These are phyloP conservation scores for Protomyces gravidus DNA, from an alignment of 1,139 yeast genomes.

Conservation along the genomic window DNA sequence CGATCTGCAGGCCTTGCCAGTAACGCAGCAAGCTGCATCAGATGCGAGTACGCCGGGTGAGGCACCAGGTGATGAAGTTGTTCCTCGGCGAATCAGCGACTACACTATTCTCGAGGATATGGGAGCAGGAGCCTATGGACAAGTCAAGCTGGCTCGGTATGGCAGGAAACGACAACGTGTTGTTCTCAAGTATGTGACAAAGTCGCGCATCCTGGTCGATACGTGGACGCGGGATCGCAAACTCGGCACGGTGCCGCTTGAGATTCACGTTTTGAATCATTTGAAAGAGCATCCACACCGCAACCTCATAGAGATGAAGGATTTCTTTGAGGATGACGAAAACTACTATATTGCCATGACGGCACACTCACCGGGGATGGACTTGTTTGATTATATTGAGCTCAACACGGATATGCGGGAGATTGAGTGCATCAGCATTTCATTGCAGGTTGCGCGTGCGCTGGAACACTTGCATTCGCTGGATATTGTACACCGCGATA, in stretches of 20 bases:
- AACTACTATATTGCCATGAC: slow-evolving; percentile 88
- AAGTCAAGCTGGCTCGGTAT: slow-evolving; percentile 75
- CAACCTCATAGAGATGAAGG: slow-evolving; percentile 75
- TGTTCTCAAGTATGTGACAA: slow-evolving; percentile 82
- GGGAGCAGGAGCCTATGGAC: slow-evolving; percentile 97
- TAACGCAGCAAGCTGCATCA: slow-evolving; percentile 1
- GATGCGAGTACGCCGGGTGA: slow-evolving; percentile 11
- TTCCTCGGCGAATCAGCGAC: slow-evolving; percentile 62
- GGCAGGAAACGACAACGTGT: slow-evolving; percentile 60
- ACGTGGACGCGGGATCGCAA: slow-evolving; percentile 93
- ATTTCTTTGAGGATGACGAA: slow-evolving; percentile 85
- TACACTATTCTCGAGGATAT: slow-evolving; percentile 66
- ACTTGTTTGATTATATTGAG: slow-evolving; percentile 86
- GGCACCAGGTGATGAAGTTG: slow-evolving; percentile 9
- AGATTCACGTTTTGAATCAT: slow-evolving; percentile 84
- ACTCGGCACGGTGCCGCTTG: slow-evolving; percentile 90
- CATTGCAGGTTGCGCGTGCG: slow-evolving; percentile 73
- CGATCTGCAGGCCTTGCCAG: slow-evolving; percentile 3
- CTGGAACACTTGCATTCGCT: slow-evolving; percentile 73
- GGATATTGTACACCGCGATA: slow-evolving; percentile 90
- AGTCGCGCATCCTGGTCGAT: slow-evolving; percentile 87
- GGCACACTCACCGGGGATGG: slow-evolving; percentile 90
- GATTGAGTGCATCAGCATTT: slow-evolving; percentile 67
- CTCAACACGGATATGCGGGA: slow-evolving; percentile 74
- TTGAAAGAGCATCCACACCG: slow-evolving; percentile 70